Percentiles rank a stretch among this genome's conserved stretches.
Conservation (phyloP, 1,284 basidiomycete genomes). For the Schizophyllum amplum region DNA sequence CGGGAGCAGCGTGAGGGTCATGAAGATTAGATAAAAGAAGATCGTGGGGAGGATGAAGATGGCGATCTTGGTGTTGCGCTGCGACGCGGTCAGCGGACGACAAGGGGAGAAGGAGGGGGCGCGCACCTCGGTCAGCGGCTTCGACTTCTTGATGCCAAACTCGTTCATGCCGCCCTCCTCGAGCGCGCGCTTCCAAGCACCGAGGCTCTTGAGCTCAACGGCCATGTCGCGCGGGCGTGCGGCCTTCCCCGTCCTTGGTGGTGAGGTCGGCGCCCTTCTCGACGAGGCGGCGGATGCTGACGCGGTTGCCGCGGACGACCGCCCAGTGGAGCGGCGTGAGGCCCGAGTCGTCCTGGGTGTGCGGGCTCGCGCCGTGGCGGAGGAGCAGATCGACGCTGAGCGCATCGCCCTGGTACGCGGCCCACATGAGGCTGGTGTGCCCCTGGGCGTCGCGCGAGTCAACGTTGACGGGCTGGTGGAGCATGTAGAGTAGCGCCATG, state of each 20-base stretch:
- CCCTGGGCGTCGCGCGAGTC: constrained; percentile 88
- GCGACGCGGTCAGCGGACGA: constrained; percentile 8
- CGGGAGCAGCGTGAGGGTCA: constrained; percentile 73
- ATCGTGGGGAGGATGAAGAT: constrained; percentile 77
- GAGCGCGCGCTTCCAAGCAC: constrained; percentile 82
- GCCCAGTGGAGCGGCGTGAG: constrained; percentile 97
- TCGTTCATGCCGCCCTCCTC: constrained; percentile 80
- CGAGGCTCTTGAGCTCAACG: constrained; percentile 82
- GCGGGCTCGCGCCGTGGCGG: constrained; percentile 78
- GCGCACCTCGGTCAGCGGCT: constrained; percentile 64
- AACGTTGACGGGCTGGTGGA: constrained; percentile 86
- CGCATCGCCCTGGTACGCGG: constrained; percentile 96
- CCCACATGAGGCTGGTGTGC: constrained; percentile 98
- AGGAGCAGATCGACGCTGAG: constrained; percentile 90
- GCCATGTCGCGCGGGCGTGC: constrained; percentile 96
- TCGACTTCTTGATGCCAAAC: constrained; percentile 61
- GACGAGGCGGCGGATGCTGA: constrained; percentile 79
- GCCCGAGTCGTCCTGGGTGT: constrained; percentile 72
- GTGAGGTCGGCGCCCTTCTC: constrained; percentile 81
- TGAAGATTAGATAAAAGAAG: constrained; percentile 78
- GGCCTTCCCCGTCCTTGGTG: constrained; percentile 77
- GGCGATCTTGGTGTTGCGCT: constrained; percentile 76
- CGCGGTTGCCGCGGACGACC: constrained; percentile 89
- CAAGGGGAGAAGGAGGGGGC: constrained; percentile 4
- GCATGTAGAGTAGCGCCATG: constrained; percentile 89